A percentile compares a stretch with the other conserved stretches of the same genome.
These are phyloP conservation scores for Yarrowia galli DNA, from an alignment of 1,139 yeast species.

Conservation along the genomic window DNA sequence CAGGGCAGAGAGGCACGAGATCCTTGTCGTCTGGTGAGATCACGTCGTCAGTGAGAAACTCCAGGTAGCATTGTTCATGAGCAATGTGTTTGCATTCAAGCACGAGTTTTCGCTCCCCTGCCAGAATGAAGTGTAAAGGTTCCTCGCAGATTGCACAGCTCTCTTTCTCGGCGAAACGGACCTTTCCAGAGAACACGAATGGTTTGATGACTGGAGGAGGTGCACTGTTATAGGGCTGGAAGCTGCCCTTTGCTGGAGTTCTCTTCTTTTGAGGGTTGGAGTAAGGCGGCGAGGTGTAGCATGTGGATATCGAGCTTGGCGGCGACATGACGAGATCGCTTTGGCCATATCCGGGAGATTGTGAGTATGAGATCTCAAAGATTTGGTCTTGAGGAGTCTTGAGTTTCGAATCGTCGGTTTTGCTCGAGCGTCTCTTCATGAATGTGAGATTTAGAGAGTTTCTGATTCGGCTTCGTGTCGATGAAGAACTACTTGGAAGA, in stretches of 20 bases:
- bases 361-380: conserved; percentile 8
- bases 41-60: conserved; percentile 18
- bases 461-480: conserved; percentile 4
- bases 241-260: background rate
- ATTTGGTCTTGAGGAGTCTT: conserved; percentile 24
- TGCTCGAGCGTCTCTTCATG: conserved; percentile 21
- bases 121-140: conserved; percentile 14
- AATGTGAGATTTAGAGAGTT: conserved; percentile 21
- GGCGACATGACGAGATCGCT: conserved; percentile 9
- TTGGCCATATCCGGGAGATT: background rate
- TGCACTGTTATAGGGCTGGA: conserved; percentile 22
- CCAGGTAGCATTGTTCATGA: conserved; percentile 32
- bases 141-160: conserved; percentile 33
- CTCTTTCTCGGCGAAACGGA: conserved; percentile 1
- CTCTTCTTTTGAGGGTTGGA: background rate
- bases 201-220: conserved; percentile 20
- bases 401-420: background rate
- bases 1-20: conserved; percentile 7
- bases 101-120: conserved; percentile 21
- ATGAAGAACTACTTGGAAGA: background rate
- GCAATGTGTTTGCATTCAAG: conserved; percentile 22
- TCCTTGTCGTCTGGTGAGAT: conserved; percentile 24
- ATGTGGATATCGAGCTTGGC: background rate
- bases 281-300: conserved; percentile 22
- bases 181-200: conserved; percentile 17